A percentile compares a stretch with the other conserved stretches of the same genome.
Conservation (phyloP, 805 yeast species). For the Yamadazyma sp. region DNA sequence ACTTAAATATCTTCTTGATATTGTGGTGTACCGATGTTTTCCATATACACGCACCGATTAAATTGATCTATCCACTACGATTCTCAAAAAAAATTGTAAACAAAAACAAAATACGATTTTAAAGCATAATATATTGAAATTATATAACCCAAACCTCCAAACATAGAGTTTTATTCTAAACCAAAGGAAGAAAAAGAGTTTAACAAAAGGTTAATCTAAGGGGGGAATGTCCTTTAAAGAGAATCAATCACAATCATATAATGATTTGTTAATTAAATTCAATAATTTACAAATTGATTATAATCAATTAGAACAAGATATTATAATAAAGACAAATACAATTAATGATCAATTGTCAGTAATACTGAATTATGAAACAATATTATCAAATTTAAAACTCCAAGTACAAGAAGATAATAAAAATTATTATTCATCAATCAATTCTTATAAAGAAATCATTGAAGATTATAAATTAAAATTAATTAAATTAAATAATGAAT, state of each 20-base stretch:
- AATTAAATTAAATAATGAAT: slow-evolving; percentile 18
- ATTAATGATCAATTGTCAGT: slow-evolving; percentile 27
- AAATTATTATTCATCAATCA: slow-evolving; percentile 28
- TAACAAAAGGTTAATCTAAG: background rate
- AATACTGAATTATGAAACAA: slow-evolving; percentile 23
- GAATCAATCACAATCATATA: slow-evolving; percentile 19
- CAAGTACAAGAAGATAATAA: slow-evolving; percentile 28
- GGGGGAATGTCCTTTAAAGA: slow-evolving; percentile 8
- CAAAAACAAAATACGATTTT: too few relatives aligned
- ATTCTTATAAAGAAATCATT: slow-evolving; percentile 30
- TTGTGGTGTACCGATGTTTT: too few relatives aligned
- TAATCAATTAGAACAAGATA: slow-evolving; percentile 29
- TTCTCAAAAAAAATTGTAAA: too few relatives aligned
- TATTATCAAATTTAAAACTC: slow-evolving; percentile 19
- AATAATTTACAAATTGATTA: slow-evolving; percentile 24
- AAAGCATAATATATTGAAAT: too few relatives aligned
- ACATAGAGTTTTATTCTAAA: background rate
- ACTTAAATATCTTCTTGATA: too few relatives aligned
- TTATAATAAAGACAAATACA: slow-evolving; percentile 20
- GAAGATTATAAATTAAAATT: slow-evolving; percentile 29
- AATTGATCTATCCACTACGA: too few relatives aligned
- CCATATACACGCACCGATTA: too few relatives aligned
- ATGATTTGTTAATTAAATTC: slow-evolving; percentile 29
- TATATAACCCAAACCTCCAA: too few relatives aligned
- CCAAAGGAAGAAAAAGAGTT: background rate